Evolutionary conservation across 2,329 filamentous ascomycete species (phyloP).

Genomic region (Aspergillus alliaceus): DNA sequence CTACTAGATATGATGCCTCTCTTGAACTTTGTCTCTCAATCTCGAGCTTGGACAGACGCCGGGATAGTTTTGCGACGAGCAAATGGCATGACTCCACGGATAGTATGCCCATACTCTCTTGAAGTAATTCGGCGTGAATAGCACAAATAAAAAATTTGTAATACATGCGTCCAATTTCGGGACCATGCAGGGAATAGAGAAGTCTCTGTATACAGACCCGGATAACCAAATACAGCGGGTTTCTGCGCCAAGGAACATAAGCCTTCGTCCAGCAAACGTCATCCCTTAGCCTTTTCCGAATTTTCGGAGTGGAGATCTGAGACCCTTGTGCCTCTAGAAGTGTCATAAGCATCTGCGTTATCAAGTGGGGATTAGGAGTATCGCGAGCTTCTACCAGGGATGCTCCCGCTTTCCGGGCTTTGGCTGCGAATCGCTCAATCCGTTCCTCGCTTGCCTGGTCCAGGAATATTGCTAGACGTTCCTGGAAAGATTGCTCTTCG

Average conservation of each 20-base stretch:
- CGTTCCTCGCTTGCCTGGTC: not conserved
- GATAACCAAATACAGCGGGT: constrained; percentile 2
- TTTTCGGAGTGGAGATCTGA: not conserved
- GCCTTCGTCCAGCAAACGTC: constrained; percentile 3
- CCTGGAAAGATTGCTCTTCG: not conserved
- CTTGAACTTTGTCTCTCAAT: not conserved
- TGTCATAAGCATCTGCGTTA: constrained; percentile 2
- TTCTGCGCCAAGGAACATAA: constrained; percentile 1
- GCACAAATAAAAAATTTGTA: not conserved
- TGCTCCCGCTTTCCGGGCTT: not conserved
- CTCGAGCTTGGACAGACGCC: not conserved
- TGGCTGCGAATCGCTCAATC: constrained; percentile 1
- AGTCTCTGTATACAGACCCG: not conserved
- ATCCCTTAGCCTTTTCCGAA: not conserved
- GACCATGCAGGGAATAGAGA: not conserved
- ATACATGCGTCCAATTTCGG: not conserved
- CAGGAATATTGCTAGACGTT: not conserved
- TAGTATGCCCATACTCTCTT: not conserved
- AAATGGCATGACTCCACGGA: not conserved
- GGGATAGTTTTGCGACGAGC: not conserved
- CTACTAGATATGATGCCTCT: not conserved
- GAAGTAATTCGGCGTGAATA: not conserved
- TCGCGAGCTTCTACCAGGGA: not conserved
- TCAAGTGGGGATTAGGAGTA: not conserved
- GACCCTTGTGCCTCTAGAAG: not conserved